Evolutionary conservation across 371 early-diverging fungal species (phyloP).

Genomic region (Choanephora cucurbitarum): DNA sequence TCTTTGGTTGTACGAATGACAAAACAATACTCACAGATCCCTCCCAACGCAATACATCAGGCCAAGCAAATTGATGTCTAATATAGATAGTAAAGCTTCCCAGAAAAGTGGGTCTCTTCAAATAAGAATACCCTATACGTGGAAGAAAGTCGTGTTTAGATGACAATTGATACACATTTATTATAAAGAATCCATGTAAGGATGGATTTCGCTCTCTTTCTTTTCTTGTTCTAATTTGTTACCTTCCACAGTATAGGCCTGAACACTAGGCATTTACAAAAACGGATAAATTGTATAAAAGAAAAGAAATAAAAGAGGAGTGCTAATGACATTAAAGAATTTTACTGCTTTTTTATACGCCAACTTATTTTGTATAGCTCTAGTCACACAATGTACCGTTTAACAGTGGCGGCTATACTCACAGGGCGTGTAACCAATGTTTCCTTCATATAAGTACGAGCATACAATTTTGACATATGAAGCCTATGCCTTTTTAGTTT

Average conservation of each 20-base stretch:
- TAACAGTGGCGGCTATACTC: too few relatives aligned
- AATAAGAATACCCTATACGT: conserved; percentile 20
- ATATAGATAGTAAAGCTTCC: conserved; percentile 12
- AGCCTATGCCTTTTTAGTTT: too few relatives aligned
- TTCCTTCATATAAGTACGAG: too few relatives aligned
- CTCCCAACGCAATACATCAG: conserved; percentile 47
- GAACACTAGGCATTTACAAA: conserved; percentile 14
- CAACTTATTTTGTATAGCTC: conserved; percentile 1
- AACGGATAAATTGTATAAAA: conserved; percentile 6
- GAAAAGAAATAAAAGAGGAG: conserved; percentile 7
- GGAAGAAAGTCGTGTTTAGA: background rate
- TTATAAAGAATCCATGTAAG: background rate
- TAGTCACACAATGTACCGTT: background rate
- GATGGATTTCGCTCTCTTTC: too few relatives aligned
- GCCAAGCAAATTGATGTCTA: conserved; percentile 27
- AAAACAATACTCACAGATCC: conserved; percentile 35
- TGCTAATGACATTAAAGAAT: background rate
- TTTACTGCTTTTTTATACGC: conserved; percentile 6
- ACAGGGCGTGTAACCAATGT: too few relatives aligned
- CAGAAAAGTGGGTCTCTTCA: conserved; percentile 15
- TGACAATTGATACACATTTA: background rate
- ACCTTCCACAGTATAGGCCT: conserved; percentile 29
- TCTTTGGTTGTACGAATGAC: background rate
- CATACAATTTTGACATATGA: too few relatives aligned
- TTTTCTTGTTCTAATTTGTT: too few relatives aligned